Evolutionary conservation across 2,329 filamentous ascomycete genomes (phyloP).

Genomic region (Fusarium pilosicola): DNA sequence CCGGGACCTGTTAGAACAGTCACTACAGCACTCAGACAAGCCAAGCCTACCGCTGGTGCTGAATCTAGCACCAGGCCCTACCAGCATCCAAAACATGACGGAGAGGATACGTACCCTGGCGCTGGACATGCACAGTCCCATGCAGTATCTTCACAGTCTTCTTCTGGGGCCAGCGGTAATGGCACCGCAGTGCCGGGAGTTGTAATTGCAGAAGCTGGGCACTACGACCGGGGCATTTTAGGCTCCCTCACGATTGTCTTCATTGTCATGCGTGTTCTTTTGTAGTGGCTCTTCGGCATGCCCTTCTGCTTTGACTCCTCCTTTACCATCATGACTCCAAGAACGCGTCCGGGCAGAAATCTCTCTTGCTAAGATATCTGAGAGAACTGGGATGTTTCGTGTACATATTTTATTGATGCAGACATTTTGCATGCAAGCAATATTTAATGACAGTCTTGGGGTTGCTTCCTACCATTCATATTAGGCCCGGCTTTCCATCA

Average conservation of each 20-base stretch:
- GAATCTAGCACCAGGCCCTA: fast-evolving
- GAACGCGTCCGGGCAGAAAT: background rate
- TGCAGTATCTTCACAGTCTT: background rate
- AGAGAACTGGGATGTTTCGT: background rate
- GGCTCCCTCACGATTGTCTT: fast-evolving
- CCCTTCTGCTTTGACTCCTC: background rate
- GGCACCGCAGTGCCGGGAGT: background rate
- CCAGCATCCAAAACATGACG: fast-evolving
- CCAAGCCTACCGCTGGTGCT: background rate
- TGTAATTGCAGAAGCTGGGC: background rate
- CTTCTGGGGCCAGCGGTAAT: fast-evolving
- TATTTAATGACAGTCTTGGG: fast-evolving
- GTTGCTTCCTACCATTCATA: too few species aligned
- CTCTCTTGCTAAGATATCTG: background rate
- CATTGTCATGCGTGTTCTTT: background rate
- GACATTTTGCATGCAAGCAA: background rate
- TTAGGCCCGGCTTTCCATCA: fast-evolving
- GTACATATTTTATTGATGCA: background rate
- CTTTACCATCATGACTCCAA: background rate
- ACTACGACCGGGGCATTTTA: fast-evolving
- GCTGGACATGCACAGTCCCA: fast-evolving
- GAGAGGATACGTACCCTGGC: fast-evolving
- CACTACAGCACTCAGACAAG: background rate
- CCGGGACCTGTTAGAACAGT: background rate
- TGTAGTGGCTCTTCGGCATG: background rate